Percentiles rank a stretch among this genome's conserved stretches.
Evolutionary conservation across 2,329 filamentous ascomycete genomes (phyloP).

Genomic region (Diaporthe amygdali): DNA sequence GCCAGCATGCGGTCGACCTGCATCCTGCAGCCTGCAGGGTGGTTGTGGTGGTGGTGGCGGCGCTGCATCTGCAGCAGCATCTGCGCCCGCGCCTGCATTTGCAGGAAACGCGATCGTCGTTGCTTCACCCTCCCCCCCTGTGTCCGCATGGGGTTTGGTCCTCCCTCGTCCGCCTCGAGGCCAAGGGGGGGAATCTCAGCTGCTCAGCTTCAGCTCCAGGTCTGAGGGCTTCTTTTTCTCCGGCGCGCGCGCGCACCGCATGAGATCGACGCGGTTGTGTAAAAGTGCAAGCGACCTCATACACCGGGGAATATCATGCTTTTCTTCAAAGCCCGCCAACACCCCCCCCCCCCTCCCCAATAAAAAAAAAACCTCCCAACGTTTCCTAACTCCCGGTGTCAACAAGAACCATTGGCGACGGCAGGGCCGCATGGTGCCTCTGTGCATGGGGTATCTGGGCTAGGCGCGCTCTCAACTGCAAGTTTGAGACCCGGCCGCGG

Average conservation of each 20-base stretch:
- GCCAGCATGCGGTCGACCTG: no score
- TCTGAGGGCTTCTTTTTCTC: background rate
- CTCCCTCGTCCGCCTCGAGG: background rate
- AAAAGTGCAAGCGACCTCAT: background rate
- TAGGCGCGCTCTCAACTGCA: no score
- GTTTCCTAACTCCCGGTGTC: background rate
- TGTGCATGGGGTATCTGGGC: no score
- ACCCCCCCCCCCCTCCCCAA: no score
- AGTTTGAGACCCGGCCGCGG: background rate
- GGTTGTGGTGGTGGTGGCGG: no score
- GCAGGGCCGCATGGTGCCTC: no score
- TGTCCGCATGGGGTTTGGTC: no score
- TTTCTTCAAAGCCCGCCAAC: no score
- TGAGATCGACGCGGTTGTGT: background rate
- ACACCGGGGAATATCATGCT: no score
- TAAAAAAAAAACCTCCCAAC: no score
- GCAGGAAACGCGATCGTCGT: background rate
- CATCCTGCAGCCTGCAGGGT: background rate
- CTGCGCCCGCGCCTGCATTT: background rate
- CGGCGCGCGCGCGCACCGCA: background rate
- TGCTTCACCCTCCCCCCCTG: background rate
- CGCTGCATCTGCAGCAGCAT: background rate
- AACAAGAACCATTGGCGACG: no score
- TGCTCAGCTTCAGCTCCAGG: background rate
- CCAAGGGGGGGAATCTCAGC: no score